Base-by-base conservation (phyloP, 78 protist genomes). In the Dictyostelium firmibasis region DNA sequence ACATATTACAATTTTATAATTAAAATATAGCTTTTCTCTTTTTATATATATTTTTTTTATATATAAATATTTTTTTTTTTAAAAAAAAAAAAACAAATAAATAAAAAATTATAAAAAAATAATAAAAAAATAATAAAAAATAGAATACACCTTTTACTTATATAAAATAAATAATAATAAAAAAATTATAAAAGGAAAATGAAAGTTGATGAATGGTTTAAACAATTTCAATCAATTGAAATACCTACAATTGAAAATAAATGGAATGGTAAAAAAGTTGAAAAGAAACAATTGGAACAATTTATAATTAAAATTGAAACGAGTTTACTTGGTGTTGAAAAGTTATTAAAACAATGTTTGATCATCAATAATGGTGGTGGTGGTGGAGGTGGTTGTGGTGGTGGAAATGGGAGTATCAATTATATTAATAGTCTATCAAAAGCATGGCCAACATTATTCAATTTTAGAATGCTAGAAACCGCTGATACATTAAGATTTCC, bases 151-250 rank as follows among this genome's bases (percentile, higher is more conserved):
- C n/a, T n/a, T n/a, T n/a, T n/a, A n/a, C n/a, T n/a, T n/a, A n/a
- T n/a, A n/a, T n/a, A 47, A 47, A 47, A 47, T 47, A 47, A 11
- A 47, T 10, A 8, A 47, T 10, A 47, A 47, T 47, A 47, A 50
- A 53, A 53, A 33, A 74, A 33, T 16, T 4, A 33, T 33, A 75
- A 76, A 23, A n/a, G 6, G 9, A 41, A 27, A 27, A 69, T 84
- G 78, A 84, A 62, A 85, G 38, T 72, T 29, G 64, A 72, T 14
- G 92, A 85, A 38, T 85, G 92, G 92, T 85, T 85, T 75, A 35
- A 72, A 53, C 92, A 85, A 75, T 64, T 85, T 20, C 67, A 47
- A 16, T 44, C 27, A 36, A 85, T 85, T 62, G 83, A 44, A 53
- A 53, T 85, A 20, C 92, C 92, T 0, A 6, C 36, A 53, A 53